Percentiles rank a stretch among this genome's conserved stretches.
Conservation (phyloP, 352 stramenopile genomes). For the Elongisporangium prolatum region DNA sequence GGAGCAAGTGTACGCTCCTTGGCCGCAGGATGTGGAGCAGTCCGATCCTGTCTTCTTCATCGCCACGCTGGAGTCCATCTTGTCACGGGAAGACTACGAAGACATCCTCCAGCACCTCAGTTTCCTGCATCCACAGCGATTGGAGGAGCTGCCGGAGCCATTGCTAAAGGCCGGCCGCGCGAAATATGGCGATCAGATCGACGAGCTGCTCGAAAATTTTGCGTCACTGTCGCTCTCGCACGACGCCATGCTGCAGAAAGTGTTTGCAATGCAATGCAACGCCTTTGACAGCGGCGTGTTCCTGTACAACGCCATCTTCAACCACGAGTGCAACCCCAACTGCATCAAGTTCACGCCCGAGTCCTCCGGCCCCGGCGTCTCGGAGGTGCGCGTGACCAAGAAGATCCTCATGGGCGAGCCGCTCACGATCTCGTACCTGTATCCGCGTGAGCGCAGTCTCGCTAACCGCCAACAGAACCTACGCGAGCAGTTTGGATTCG, state of each 20-base stretch:
- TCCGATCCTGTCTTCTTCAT: constrained; percentile 80
- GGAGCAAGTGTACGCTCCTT: constrained; percentile 88
- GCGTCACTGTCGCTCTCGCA: constrained; percentile 35
- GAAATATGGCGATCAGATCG: constrained; percentile 58
- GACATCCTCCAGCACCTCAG: constrained; percentile 75
- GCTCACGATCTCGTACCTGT: constrained; percentile 93
- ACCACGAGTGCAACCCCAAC: constrained; percentile 93
- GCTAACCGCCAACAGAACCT: constrained; percentile 75
- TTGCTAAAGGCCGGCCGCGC: constrained; percentile 41
- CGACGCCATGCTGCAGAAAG: constrained; percentile 82
- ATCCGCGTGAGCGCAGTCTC: constrained; percentile 87
- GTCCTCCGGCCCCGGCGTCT: constrained; percentile 49
- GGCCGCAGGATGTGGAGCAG: constrained; percentile 82
- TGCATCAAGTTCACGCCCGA: constrained; percentile 91
- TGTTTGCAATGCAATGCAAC: constrained; percentile 93
- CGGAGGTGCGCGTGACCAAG: constrained; percentile 89
- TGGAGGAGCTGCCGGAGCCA: constrained; percentile 57
- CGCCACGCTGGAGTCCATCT: constrained; percentile 83
- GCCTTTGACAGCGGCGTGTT: constrained; percentile 93
- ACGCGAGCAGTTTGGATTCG: constrained; percentile 91
- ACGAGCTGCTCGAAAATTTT: constrained; percentile 48
- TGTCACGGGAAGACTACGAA: constrained; percentile 60
- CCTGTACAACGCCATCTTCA: constrained; percentile 93
- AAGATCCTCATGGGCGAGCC: constrained; percentile 82
- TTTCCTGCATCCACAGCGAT: constrained; percentile 81